Evolutionary conservation across 768 basidiomycete genomes (phyloP).

Genomic region (Pleurotus salmoneostramineus): DNA sequence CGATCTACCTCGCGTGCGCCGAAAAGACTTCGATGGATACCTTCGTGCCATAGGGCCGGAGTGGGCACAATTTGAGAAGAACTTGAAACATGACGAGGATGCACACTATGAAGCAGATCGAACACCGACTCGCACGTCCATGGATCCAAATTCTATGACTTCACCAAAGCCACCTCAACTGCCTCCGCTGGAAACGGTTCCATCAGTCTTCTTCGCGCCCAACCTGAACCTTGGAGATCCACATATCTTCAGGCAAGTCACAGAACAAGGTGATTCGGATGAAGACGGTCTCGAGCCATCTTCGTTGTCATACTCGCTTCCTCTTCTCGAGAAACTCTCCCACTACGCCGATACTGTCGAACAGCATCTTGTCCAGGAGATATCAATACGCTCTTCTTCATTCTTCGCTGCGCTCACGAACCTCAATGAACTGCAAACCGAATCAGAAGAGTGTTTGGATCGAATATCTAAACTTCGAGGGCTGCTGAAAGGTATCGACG

Average conservation of each 20-base stretch:
- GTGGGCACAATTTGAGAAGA: slow-evolving; percentile 71
- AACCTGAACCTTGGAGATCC: slow-evolving; percentile 83
- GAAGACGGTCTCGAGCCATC: slow-evolving; percentile 47
- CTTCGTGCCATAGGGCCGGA: slow-evolving; percentile 66
- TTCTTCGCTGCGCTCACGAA: slow-evolving; percentile 97
- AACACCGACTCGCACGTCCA: slow-evolving; percentile 21
- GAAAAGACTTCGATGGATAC: slow-evolving; percentile 85
- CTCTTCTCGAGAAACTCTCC: slow-evolving; percentile 85
- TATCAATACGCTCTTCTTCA: slow-evolving; percentile 83
- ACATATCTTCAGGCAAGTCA: slow-evolving; percentile 70
- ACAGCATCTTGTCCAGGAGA: slow-evolving; percentile 90
- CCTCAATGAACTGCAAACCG: slow-evolving; percentile 86
- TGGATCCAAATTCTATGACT: slow-evolving; percentile 9
- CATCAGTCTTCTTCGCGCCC: slow-evolving; percentile 74
- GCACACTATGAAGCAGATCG: slow-evolving; percentile 35
- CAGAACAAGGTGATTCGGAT: slow-evolving; percentile 45
- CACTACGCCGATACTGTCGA: slow-evolving; percentile 93
- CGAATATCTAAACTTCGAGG: slow-evolving; percentile 71
- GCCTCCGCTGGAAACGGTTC: slow-evolving; percentile 73
- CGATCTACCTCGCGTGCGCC: slow-evolving; percentile 73
- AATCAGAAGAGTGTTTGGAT: slow-evolving; percentile 78
- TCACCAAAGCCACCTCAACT: slow-evolving; percentile 24
- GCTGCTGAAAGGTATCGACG: slow-evolving; percentile 73
- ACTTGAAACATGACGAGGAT: slow-evolving; percentile 30
- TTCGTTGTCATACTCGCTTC: slow-evolving; percentile 61